Evolutionary conservation across 192 early-diverging fungal species (phyloP), one percentile per base, ranked within the genome.

Genomic region (Diversispora eburnea): DNA sequence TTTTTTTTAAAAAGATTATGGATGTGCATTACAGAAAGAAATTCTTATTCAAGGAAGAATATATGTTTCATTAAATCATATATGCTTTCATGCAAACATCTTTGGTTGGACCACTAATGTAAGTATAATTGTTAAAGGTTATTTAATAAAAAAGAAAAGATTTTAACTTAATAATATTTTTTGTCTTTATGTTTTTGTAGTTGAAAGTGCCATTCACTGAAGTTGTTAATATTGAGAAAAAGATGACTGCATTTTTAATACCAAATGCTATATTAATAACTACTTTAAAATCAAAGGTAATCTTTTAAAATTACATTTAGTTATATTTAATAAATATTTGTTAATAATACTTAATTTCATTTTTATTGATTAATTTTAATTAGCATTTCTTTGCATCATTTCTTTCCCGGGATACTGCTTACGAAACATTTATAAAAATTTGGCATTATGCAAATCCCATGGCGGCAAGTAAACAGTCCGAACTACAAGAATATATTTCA

Each of bases 11-110:
- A 33, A 1, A 84, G 91, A 94, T 81, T 92, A 88, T 77, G 87
- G 88, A 0, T 96, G 94, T 66, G 94, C 94, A 3, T 79, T 93
- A 61, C 93, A 96, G 80, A 91, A 92, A 60, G 94, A 96, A 59
- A 94, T 96, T 52, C 81, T 96, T 5, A 86, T 92, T 17, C 94
- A 96, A 60, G 94, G 94, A 9, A 83, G 91, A 51, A 76, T 96
- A 59, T 95, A 93, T 75, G 81, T 93, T 76, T 94, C 93, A 3
- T 86, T 92, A 70, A 89, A 85, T 75, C 81, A 90, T 78, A 78
- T 94, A 49, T 92, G 90, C 77, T 96, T 96, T 77, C 88, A 93
- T 80, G 89, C 91, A 49, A 93, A 93, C 72, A 93, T 96, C 71
- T 93, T 96, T 84, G 94, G 94, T 46, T 94, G 93, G 89, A 89